Evolutionary conservation across 495 filamentous ascomycete species (phyloP), one percentile per base, ranked within the genome.

Genomic region (Penicillium canariense): DNA sequence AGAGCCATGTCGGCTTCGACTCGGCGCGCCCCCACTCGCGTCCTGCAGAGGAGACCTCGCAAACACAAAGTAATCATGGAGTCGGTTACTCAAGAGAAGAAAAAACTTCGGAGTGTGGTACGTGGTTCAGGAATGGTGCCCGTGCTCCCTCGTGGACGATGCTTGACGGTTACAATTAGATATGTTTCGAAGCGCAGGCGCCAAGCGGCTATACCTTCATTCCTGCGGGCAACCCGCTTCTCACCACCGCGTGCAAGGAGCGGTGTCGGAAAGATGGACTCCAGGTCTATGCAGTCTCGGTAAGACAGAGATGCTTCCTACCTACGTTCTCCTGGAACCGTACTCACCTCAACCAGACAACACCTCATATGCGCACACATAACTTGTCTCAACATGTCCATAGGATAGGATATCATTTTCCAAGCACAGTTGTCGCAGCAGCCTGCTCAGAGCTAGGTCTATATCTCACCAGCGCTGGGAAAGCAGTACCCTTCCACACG

Each of bases 131-230:
- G 38, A 14, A 53, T 6, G 30, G 30, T 6, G 10, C 36, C 23
- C 12, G 15, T 15, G 20, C 53, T 15, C 49, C 30, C 12, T 15
- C 6, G 5, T 51, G 23, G 23, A 62, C 45, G 31, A 52, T 56
- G 44, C 58, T 63, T 68, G 56, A 74, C 56, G 44, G 40, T 50
- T 14, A 26, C 25, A 22, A n/a, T 26, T 59, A 82, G 79, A 71
- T 81, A 52, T 77, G 68, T 23, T 76, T 79, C 46, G 74, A 77
- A 50, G 70, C 73, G 14, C 68, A 74, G 63, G 74, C 90, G 23
- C 90, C 90, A 2, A 79, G 77, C n/a, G 90, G 89, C 6, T 96
- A 89, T 58, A 86, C 84, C 23, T 95, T 91, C 64, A 84, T 96
- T 50, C 86, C 89, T n/a, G 81, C 85, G 48, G 91, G 91, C 20